Base-by-base conservation (phyloP, 768 basidiomycete genomes). In the Clitopilus hobsonii region DNA sequence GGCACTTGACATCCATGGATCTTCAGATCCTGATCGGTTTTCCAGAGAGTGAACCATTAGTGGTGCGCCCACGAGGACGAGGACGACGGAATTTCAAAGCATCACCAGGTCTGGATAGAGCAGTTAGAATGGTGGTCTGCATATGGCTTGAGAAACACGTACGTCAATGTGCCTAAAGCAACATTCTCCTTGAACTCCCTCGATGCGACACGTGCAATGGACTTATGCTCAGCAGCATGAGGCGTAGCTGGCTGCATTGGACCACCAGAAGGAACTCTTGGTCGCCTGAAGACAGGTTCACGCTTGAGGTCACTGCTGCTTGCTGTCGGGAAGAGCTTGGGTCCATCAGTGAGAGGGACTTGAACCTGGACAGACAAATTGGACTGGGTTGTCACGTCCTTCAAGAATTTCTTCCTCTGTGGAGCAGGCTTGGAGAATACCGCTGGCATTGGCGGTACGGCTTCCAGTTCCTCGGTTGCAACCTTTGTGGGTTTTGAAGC, bases 171-270 rank as follows among this genome's bases (percentile, higher is more conserved):
- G 64, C 63, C 74, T 57, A 70, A 66, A 14, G 67, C 66, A 65
- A 54, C 70, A 38, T 83, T 84, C 67, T 85, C 82, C 65, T 85
- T 80, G 41, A 45, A 45, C 41, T 60, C 80, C 79, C 56, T 82
- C 84, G 48, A 63, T 73, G 51, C 67, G 80, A 55, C 65, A 69
- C 68, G 74, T 84, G 68, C 77, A 11, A 79, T 0, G 69, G 74
- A 60, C 77, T 82, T 29, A 83, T 80, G 70, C 89, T 89, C 38
- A 83, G 70, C 83, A 80, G 84, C 1, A 87, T 88, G 1, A 82
- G 72, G 0, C 80, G 79, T n/a, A 36, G 32, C 0, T 71, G 74
- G n/a, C 85, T 75, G 11, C 85, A 74, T 0, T 80, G 73, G n/a
- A 71, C 75, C 0, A 84, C 84, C 2, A 71, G 76, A 47, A 84